Percentiles rank a stretch among this genome's conserved stretches.
Evolutionary conservation across 2,329 filamentous ascomycete species (phyloP).

Genomic region (Diaporthe aspalathi): DNA sequence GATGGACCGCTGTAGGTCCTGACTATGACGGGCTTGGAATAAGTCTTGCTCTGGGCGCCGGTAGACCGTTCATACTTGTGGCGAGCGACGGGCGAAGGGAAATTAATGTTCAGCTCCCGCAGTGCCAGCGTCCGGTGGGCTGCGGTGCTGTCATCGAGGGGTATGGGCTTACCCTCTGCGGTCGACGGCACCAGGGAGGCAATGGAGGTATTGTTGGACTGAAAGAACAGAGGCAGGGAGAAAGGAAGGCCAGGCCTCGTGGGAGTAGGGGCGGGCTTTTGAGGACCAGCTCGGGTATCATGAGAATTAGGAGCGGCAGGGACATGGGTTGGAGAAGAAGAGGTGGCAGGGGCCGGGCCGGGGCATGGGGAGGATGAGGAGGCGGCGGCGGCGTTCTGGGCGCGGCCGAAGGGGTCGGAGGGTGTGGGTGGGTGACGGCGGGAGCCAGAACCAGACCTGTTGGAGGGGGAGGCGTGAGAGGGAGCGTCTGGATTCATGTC

Average conservation of each 20-base stretch:
- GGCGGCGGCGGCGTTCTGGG: conserved; percentile 32
- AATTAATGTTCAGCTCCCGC: conserved; percentile 68
- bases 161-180: conserved; percentile 67
- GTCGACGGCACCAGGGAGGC: conserved; percentile 65
- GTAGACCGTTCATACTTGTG: conserved; percentile 68
- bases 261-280: conserved; percentile 42
- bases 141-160: conserved; percentile 66
- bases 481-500: conserved; percentile 39
- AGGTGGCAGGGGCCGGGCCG: conserved; percentile 38
- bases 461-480: conserved; percentile 34
- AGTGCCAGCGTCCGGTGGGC: conserved; percentile 69
- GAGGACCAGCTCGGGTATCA: conserved; percentile 39
- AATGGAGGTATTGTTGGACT: conserved; percentile 60
- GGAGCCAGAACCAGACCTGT: conserved; percentile 24
- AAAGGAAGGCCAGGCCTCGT: conserved; percentile 56
- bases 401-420: conserved; percentile 33
- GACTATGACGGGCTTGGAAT: conserved; percentile 74
- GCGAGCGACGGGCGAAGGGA: conserved; percentile 58
- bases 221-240: conserved; percentile 61
- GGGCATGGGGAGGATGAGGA: conserved; percentile 25
- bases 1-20: conserved; percentile 69
- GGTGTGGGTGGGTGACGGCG: conserved; percentile 36
- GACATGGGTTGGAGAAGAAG: conserved; percentile 42
- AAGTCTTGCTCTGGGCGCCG: conserved; percentile 67
- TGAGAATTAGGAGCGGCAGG: conserved; percentile 40